Conservation (phyloP, 192 early-diverging fungal genomes). For the Entomortierella beljakovae region DNA sequence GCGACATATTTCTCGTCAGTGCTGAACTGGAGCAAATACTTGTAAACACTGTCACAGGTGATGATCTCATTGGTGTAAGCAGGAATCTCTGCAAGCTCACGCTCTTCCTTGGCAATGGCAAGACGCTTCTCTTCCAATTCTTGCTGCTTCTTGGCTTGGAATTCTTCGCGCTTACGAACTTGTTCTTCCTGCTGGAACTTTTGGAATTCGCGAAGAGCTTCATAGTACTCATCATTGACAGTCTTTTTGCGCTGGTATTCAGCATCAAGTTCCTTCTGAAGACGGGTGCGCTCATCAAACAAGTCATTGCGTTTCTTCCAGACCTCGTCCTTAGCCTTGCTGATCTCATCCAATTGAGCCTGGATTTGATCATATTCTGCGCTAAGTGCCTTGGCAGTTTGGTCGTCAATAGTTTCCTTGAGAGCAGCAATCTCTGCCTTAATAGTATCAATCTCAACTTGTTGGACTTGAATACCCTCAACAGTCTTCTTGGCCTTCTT, state of each 20-base stretch:
- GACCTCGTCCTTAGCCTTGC: constrained; percentile 69
- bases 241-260: constrained; percentile 74
- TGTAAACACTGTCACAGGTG: constrained; percentile 84
- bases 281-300: constrained; percentile 74
- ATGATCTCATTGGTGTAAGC: constrained; percentile 90
- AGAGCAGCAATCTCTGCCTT: constrained; percentile 71
- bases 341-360: constrained; percentile 76
- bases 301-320: constrained; percentile 75
- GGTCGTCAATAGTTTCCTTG: constrained; percentile 74
- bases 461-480: constrained; percentile 67
- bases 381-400: constrained; percentile 72
- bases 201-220: constrained; percentile 79
- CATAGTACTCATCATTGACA: constrained; percentile 77
- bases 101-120: constrained; percentile 77
- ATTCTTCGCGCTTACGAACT: constrained; percentile 72
- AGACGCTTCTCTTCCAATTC: constrained; percentile 76
- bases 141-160: constrained; percentile 74
- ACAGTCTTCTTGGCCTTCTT: constrained; percentile 82
- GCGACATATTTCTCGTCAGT: constrained; percentile 56
- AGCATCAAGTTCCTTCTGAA: constrained; percentile 78
- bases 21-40: constrained; percentile 70
- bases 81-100: constrained; percentile 87
- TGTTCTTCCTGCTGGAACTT: constrained; percentile 77
- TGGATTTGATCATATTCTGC: constrained; percentile 78
- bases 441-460: constrained; percentile 66